Evolutionary conservation across 352 stramenopile genomes (phyloP).

Genomic region (Phytophthora tentaculata): DNA sequence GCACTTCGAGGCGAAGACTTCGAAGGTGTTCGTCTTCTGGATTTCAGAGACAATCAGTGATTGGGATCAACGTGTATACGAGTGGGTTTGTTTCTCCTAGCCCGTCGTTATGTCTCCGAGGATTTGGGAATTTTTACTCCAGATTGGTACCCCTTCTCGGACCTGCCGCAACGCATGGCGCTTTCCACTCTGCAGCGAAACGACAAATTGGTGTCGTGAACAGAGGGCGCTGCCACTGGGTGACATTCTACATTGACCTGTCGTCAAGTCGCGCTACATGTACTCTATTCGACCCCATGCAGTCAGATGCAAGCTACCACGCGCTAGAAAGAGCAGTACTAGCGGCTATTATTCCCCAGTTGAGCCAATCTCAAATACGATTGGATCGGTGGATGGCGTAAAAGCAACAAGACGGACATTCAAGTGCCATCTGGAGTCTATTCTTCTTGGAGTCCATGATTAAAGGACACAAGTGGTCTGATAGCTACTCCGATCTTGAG

Average conservation of each 20-base stretch:
- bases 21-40: too few relatives aligned
- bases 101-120: background rate
- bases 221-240: constrained; percentile 2
- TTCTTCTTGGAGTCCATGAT: background rate
- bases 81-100: too few relatives aligned
- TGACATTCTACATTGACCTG: constrained; percentile 14
- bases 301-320: background rate
- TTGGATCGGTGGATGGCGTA: background rate
- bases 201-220: constrained; percentile 12
- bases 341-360: background rate
- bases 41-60: too few relatives aligned
- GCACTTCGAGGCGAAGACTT: too few relatives aligned
- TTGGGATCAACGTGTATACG: too few relatives aligned
- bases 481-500: background rate
- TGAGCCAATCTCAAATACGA: background rate
- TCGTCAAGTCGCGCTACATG: background rate
- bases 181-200: background rate
- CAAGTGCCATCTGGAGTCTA: background rate
- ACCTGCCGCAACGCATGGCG: background rate
- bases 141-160: constrained; percentile 15
- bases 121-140: constrained; percentile 4
- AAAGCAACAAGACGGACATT: background rate
- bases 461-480: background rate
- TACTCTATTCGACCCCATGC: background rate
- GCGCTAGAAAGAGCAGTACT: background rate